These are phyloP conservation scores for Larix kaempferi DNA, from an alignment of 75 land plant species.

Conservation along the genomic window DNA sequence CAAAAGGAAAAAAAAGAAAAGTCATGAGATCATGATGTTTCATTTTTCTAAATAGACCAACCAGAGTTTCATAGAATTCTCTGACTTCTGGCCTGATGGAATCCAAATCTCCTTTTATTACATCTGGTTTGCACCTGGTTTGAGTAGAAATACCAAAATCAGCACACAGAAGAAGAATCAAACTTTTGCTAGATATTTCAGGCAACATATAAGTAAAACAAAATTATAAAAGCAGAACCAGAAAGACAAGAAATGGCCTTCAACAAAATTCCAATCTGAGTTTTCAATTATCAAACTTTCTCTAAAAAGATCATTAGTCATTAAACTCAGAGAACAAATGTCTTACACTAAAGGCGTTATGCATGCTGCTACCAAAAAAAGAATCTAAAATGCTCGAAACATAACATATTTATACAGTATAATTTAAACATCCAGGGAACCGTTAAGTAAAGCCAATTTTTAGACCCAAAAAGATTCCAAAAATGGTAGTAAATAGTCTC, in stretches of 20 bases:
- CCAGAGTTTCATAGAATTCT: slow-evolving; percentile 63
- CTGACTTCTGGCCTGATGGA: slow-evolving; percentile 80
- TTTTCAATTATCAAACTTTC: neutral
- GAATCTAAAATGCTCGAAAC: neutral
- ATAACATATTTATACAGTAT: neutral
- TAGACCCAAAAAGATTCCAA: no score
- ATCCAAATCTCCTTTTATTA: slow-evolving; percentile 94
- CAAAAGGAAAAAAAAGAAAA: neutral
- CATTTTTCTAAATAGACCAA: slow-evolving; percentile 19
- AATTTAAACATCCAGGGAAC: neutral
- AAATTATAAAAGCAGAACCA: neutral
- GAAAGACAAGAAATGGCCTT: neutral
- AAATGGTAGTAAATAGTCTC: no score
- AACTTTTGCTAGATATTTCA: neutral
- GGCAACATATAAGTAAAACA: neutral
- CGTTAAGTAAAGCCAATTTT: neutral
- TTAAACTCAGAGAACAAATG: neutral
- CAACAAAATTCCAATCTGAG: neutral
- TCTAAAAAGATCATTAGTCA: neutral
- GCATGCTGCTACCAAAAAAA: neutral
- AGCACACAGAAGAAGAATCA: neutral
- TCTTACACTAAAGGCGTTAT: neutral
- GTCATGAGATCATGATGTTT: neutral
- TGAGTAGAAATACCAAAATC: neutral
- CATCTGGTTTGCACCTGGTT: slow-evolving; percentile 83